phyloP scores from a whole-genome alignment of 2,329 filamentous ascomycete species.

The Clarireedia sp. region DNA sequence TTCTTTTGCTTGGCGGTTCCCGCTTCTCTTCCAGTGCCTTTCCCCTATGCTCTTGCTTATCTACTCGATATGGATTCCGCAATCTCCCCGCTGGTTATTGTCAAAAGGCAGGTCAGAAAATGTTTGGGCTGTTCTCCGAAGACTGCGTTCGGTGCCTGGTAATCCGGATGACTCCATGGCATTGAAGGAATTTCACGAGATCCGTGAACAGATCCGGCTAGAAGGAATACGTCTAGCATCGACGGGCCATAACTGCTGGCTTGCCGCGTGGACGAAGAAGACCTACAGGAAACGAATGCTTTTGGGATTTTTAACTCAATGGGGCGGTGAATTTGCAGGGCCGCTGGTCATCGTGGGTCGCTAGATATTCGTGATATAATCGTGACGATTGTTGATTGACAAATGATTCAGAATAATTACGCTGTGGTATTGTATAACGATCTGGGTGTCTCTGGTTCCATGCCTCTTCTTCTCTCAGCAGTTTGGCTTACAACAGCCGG shows the following conservation, averaged over 20 bases:
- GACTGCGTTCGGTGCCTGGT: conserved; percentile 18
- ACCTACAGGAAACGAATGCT: conserved; percentile 9
- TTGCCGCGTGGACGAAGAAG: conserved; percentile 1
- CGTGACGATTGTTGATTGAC: neutral
- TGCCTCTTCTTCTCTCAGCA: conserved; percentile 8
- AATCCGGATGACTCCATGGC: conserved; percentile 25
- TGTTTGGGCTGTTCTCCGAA: conserved; percentile 19
- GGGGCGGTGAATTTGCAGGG: conserved; percentile 7
- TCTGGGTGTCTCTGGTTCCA: conserved; percentile 7
- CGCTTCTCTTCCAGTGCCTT: conserved; percentile 19
- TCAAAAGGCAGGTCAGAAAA: conserved; percentile 20
- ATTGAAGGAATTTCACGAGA: conserved; percentile 26
- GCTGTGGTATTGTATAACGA: conserved; percentile 9
- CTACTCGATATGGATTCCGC: conserved; percentile 23
- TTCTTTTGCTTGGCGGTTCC: conserved; percentile 21
- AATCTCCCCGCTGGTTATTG: conserved; percentile 30
- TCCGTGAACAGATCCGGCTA: conserved; percentile 25
- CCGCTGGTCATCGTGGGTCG: conserved; percentile 7
- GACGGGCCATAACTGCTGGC: neutral
- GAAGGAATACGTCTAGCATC: conserved; percentile 12
- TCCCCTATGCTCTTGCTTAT: conserved; percentile 22
- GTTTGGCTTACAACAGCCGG: conserved; percentile 15
- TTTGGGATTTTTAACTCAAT: conserved; percentile 9
- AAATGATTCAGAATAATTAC: conserved; percentile 6
- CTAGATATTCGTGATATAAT: neutral